A percentile compares a stretch with the other conserved stretches of the same genome.
Conservation (phyloP, 805 yeast species). For the Pichia phayaonensis region DNA sequence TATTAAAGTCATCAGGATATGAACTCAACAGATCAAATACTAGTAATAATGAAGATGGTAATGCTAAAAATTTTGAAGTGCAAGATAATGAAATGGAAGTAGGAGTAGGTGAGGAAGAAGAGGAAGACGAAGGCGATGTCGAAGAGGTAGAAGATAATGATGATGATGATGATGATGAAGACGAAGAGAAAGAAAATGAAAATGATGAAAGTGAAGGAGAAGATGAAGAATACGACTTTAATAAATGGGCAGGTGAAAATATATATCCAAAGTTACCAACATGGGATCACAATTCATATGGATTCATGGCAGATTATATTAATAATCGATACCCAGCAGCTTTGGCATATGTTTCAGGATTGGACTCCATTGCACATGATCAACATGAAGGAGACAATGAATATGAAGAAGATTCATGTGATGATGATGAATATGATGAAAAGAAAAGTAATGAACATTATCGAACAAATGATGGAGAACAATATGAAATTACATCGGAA, state of each 20-base stretch:
- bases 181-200: not conserved
- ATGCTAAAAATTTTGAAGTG: not conserved
- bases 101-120: conserved; percentile 1
- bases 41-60: not conserved
- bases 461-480: conserved; percentile 6
- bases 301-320: conserved; percentile 27
- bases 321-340: conserved; percentile 20
- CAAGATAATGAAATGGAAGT: not conserved
- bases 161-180: not conserved
- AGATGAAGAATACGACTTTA: not conserved
- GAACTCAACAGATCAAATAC: not conserved
- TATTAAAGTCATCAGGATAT: not conserved
- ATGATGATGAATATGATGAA: conserved; percentile 12
- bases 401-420: conserved; percentile 15
- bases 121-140: not conserved
- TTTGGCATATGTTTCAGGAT: conserved; percentile 8
- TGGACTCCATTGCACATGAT: conserved; percentile 9
- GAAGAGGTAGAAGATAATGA: not conserved
- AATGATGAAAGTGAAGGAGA: not conserved
- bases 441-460: conserved; percentile 10
- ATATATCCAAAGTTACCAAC: conserved; percentile 19
- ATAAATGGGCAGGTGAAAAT: conserved; percentile 15
- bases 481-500: conserved; percentile 1
- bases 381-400: conserved; percentile 31
- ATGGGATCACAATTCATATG: conserved; percentile 26